phyloP scores from a whole-genome alignment of 2,329 filamentous ascomycete genomes.

The Apiospora hydei region DNA sequence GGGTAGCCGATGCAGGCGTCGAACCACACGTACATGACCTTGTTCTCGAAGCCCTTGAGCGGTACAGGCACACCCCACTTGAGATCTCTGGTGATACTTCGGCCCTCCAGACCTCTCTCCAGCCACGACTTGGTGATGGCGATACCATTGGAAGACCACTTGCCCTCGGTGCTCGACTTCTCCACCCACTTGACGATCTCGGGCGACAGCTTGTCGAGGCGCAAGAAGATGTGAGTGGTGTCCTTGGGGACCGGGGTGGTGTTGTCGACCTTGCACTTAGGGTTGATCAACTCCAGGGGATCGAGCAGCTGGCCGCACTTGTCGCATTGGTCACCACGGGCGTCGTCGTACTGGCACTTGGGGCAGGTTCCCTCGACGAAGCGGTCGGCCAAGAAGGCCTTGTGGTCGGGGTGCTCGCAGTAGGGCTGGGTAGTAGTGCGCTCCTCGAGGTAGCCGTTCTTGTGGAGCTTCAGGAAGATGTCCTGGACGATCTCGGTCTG shows the following conservation, averaged over 20 bases:
- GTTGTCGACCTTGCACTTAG: slow-evolving; percentile 89
- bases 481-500: slow-evolving; percentile 93
- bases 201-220: slow-evolving; percentile 81
- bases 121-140: slow-evolving; percentile 84
- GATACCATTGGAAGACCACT: slow-evolving; percentile 78
- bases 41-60: slow-evolving; percentile 61
- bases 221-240: slow-evolving; percentile 92
- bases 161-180: slow-evolving; percentile 75
- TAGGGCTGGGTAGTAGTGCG: slow-evolving; percentile 88
- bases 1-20: slow-evolving; percentile 82
- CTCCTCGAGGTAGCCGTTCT: slow-evolving; percentile 90
- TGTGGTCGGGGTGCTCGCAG: slow-evolving; percentile 72
- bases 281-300: slow-evolving; percentile 71
- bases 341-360: slow-evolving; percentile 75
- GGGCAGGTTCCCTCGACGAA: slow-evolving; percentile 84
- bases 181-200: slow-evolving; percentile 80
- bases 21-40: slow-evolving; percentile 78
- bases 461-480: slow-evolving; percentile 85
- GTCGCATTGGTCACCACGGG: slow-evolving; percentile 50
- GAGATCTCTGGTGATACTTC: slow-evolving; percentile 90
- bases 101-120: slow-evolving; percentile 81
- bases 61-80: slow-evolving; percentile 80
- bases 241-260: slow-evolving; percentile 79
- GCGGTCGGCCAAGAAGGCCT: slow-evolving; percentile 82
- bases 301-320: slow-evolving; percentile 43